Conservation (phyloP, 257 asterid species). For the Gynochthodes officinalis region DNA sequence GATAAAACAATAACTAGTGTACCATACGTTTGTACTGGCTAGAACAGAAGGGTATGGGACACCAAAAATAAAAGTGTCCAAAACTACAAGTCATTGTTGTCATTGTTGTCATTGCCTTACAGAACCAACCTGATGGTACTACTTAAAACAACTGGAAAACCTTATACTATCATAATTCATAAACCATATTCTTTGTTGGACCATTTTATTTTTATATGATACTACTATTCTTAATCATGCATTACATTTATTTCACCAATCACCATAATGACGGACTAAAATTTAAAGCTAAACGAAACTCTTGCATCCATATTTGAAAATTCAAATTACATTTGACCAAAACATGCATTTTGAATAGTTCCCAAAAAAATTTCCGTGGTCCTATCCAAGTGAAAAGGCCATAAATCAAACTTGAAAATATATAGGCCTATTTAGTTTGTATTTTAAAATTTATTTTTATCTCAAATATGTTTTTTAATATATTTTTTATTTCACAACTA, state of each 20-base stretch:
- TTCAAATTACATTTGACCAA: neutral
- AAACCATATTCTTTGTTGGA: neutral
- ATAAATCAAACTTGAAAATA: neutral
- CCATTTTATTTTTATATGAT: neutral
- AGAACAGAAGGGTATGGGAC: neutral
- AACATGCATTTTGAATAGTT: neutral
- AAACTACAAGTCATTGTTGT: neutral
- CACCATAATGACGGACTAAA: too few species aligned
- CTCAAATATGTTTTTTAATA: too few species aligned
- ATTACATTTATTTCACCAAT: too few species aligned
- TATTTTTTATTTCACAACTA: too few species aligned
- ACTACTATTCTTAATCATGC: neutral
- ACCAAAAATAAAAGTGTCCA: conserved; percentile 9
- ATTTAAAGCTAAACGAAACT: neutral
- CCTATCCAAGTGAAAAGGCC: neutral
- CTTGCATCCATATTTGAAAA: neutral
- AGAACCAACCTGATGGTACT: neutral
- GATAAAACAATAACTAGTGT: neutral
- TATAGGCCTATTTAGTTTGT: too few species aligned
- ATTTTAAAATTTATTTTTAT: too few species aligned
- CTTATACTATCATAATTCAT: too few species aligned
- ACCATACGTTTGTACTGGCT: neutral
- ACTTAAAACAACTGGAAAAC: neutral
- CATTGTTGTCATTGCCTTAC: neutral
- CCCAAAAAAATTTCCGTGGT: too few species aligned